phyloP scores from a whole-genome alignment of 495 filamentous ascomycete genomes.

The Aspergillus nanangensis region DNA sequence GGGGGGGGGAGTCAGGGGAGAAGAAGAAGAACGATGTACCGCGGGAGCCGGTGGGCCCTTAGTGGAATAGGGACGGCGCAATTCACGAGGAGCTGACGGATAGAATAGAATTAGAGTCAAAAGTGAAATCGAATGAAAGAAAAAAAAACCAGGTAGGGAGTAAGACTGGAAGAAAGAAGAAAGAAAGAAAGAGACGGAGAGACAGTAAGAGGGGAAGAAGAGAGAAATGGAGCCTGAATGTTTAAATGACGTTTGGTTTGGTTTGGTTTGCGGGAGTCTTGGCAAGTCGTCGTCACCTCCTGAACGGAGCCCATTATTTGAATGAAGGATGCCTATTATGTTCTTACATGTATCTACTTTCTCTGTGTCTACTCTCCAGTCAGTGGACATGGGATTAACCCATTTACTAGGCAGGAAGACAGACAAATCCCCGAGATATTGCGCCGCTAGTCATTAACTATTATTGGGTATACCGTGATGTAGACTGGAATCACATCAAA shows the following conservation, averaged over 20 bases:
- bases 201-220: not conserved
- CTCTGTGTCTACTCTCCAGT: not conserved
- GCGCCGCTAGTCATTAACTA: too few relatives aligned
- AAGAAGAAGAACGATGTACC: slow-evolving; percentile 11
- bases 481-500: too few relatives aligned
- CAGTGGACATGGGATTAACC: too few relatives aligned
- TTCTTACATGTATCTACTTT: not conserved
- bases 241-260: slow-evolving; percentile 3
- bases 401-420: too few relatives aligned
- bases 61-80: slow-evolving; percentile 19
- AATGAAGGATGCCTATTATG: not conserved
- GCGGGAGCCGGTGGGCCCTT: slow-evolving; percentile 17
- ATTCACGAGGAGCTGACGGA: slow-evolving; percentile 12
- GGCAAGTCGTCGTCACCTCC: not conserved
- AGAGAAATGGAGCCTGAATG: not conserved
- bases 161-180: not conserved
- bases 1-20: slow-evolving; percentile 15
- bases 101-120: slow-evolving; percentile 3
- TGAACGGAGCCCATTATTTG: not conserved
- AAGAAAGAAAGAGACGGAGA: not conserved
- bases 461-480: too few relatives aligned
- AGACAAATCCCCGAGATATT: too few relatives aligned
- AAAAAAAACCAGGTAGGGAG: too few relatives aligned
- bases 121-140: not conserved
- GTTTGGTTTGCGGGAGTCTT: not conserved